Percentiles rank a stretch among this genome's conserved stretches.
Conservation (phyloP, 2,329 filamentous ascomycete genomes). For the Colletotrichum agaves region DNA sequence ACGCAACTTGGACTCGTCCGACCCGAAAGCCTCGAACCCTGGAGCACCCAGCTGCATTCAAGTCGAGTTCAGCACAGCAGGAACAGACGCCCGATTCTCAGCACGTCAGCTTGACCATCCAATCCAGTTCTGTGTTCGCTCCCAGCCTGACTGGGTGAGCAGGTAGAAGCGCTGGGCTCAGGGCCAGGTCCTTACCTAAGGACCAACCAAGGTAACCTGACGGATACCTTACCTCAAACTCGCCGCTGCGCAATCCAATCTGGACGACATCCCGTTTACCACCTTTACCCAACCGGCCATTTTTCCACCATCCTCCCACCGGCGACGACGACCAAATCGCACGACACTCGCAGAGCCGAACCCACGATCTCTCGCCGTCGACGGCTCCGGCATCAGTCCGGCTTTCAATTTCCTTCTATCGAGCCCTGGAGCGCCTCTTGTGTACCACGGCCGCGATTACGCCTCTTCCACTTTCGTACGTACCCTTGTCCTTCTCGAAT, state of each 20-base stretch:
- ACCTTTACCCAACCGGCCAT: not conserved
- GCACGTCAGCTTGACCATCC: not conserved
- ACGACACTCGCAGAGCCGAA: not conserved
- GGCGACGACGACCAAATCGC: not conserved
- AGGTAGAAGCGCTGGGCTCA: not conserved
- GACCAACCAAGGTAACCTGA: slow-evolving; percentile 10
- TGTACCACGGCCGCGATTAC: slow-evolving; percentile 2
- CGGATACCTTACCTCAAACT: slow-evolving; percentile 23
- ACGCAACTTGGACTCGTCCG: no score
- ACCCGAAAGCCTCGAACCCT: not conserved
- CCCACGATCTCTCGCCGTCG: slow-evolving; percentile 5
- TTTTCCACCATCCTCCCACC: not conserved
- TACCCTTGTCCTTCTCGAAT: slow-evolving; percentile 26
- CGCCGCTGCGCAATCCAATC: slow-evolving; percentile 27
- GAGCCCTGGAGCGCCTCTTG: slow-evolving; percentile 8
- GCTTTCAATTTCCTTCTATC: not conserved
- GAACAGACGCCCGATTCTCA: not conserved
- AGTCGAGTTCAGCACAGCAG: not conserved
- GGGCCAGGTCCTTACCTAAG: slow-evolving; percentile 22
- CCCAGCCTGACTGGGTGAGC: not conserved
- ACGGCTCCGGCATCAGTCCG: not conserved
- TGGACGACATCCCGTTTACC: slow-evolving; percentile 28
- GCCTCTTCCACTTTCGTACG: slow-evolving; percentile 35
- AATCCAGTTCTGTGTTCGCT: not conserved
- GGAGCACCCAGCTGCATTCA: no score